Conservation (phyloP, 495 filamentous ascomycete genomes). For the Haplographium delicatum region DNA sequence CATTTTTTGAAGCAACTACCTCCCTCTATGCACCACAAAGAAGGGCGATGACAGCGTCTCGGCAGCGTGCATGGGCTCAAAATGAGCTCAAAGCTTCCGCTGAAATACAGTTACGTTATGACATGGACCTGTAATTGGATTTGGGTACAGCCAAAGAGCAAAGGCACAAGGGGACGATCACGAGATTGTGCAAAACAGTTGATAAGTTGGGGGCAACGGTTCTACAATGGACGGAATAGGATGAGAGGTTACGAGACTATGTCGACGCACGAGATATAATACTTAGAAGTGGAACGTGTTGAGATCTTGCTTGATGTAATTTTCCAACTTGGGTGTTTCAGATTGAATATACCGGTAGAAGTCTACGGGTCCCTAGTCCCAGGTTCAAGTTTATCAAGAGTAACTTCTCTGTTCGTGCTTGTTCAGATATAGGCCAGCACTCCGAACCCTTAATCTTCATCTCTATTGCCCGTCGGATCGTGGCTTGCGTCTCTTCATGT, state of each 20-base stretch:
- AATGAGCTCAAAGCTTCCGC: too few species aligned
- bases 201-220: not conserved
- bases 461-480: not conserved
- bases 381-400: too few species aligned
- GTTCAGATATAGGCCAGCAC: not conserved
- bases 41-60: too few species aligned
- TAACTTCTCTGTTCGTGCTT: not conserved
- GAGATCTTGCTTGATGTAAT: not conserved
- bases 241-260: not conserved
- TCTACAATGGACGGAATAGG: not conserved
- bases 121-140: too few species aligned
- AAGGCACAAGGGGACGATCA: too few species aligned
- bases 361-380: not conserved
- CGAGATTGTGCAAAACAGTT: not conserved
- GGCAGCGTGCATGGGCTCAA: too few species aligned
- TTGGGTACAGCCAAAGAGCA: too few species aligned
- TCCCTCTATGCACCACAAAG: too few species aligned
- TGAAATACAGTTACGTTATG: too few species aligned
- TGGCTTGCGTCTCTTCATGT: constrained; percentile 8
- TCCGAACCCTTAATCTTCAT: constrained; percentile 3
- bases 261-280: not conserved
- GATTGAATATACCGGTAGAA: not conserved
- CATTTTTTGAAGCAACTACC: too few species aligned
- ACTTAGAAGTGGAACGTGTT: not conserved
- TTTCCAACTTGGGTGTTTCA: not conserved